Percentiles rank a stretch among this genome's conserved stretches.
Evolutionary conservation across 2,329 filamentous ascomycete genomes (phyloP).

Genomic region (Neopestalotiopsis rosae): DNA sequence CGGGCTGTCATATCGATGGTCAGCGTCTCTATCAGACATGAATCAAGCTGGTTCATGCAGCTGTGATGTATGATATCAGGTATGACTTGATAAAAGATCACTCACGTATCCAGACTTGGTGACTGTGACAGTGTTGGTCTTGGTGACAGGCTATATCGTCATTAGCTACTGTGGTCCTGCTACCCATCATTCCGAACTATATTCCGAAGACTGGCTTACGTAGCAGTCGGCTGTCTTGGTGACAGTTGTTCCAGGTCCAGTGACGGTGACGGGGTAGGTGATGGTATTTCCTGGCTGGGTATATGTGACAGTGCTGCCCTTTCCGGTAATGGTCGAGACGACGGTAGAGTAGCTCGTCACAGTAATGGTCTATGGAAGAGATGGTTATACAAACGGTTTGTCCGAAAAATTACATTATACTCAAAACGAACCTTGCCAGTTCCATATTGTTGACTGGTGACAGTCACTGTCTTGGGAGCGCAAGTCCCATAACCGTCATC

Average conservation of each 20-base stretch:
- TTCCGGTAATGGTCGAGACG: neutral
- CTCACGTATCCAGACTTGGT: neutral
- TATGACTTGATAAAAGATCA: neutral
- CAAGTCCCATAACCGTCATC: constrained; percentile 14
- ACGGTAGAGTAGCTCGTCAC: constrained; percentile 14
- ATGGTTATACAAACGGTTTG: neutral
- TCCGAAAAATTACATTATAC: neutral
- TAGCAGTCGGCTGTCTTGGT: neutral
- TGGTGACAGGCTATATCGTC: neutral
- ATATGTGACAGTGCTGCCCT: neutral
- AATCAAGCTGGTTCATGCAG: no score
- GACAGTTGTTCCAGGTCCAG: constrained; percentile 3
- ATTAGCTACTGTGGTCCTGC: neutral
- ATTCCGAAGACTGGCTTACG: neutral
- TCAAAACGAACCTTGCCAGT: constrained; percentile 2
- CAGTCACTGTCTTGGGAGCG: constrained; percentile 7
- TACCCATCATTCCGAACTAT: neutral
- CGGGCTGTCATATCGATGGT: neutral
- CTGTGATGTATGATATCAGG: neutral
- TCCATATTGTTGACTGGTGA: constrained; percentile 6
- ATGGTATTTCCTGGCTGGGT: neutral
- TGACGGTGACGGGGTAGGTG: constrained; percentile 10
- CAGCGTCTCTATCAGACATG: neutral
- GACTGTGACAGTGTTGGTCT: constrained; percentile 9
- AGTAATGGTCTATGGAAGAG: constrained; percentile 3